Percentiles rank a stretch among this genome's conserved stretches.
Evolutionary conservation across 768 basidiomycete species (phyloP).

Genomic region (Coprinellus micaceus): DNA sequence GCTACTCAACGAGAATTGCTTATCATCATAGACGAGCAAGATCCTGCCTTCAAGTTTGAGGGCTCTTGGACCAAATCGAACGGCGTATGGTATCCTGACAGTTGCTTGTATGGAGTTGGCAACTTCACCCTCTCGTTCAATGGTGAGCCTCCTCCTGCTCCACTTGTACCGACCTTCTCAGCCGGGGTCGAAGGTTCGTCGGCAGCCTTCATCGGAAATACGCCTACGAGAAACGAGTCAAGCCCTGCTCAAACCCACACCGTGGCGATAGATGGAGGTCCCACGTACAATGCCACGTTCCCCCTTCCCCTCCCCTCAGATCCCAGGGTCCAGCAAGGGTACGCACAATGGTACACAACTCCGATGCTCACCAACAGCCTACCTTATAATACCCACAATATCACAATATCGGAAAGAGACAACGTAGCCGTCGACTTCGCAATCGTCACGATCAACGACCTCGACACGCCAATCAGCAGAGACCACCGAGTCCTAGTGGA

Average conservation of each 20-base stretch:
- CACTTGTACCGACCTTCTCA: neutral
- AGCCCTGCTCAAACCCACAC: neutral
- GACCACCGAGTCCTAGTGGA: slow-evolving; percentile 19
- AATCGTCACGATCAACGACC: neutral
- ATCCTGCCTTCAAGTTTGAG: neutral
- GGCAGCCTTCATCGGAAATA: slow-evolving; percentile 2
- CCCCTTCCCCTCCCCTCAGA: neutral
- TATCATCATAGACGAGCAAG: neutral
- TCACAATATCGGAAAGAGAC: neutral
- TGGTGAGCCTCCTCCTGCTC: neutral
- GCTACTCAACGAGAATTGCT: neutral
- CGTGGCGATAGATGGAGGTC: neutral
- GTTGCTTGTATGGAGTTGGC: neutral
- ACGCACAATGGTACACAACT: neutral
- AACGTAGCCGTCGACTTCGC: neutral
- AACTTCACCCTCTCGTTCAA: neutral
- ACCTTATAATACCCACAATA: neutral
- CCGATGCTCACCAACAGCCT: neutral
- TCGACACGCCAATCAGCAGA: neutral
- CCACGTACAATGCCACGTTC: neutral
- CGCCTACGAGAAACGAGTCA: neutral
- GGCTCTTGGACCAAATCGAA: neutral
- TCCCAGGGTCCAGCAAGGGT: neutral
- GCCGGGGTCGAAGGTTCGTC: neutral
- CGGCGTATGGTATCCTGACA: neutral